Conservation (phyloP, 2,329 filamentous ascomycete genomes). For the Diplodia sapinea region DNA sequence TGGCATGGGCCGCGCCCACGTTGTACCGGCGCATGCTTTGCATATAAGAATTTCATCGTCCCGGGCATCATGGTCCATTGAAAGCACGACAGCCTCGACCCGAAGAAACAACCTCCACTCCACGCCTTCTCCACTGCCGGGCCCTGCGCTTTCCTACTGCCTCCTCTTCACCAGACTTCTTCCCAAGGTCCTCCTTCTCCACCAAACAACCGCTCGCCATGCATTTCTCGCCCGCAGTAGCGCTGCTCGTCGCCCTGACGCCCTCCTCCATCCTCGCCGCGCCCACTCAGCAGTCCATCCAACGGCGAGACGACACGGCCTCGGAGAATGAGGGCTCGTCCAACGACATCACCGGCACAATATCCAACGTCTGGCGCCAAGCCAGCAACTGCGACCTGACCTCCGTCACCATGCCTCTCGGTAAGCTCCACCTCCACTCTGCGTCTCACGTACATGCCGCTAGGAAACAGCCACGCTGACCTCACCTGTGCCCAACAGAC, state of each 20-base stretch:
- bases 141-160: constrained; percentile 21
- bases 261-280: constrained; percentile 44
- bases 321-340: constrained; percentile 2
- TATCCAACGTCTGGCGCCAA: constrained; percentile 25
- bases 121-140: neutral
- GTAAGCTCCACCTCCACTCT: constrained; percentile 36
- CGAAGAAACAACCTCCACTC: constrained; percentile 1
- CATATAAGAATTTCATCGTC: constrained; percentile 17
- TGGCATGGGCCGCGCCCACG: constrained; percentile 2
- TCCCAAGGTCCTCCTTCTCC: neutral
- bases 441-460: neutral
- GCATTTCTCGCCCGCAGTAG: constrained; percentile 44
- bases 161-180: neutral
- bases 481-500: constrained; percentile 22
- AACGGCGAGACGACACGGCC: constrained; percentile 20
- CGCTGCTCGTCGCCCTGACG: constrained; percentile 44
- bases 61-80: constrained; percentile 21
- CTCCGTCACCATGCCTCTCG: constrained; percentile 40
- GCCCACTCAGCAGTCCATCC: constrained; percentile 35
- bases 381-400: constrained; percentile 41
- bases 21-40: constrained; percentile 14
- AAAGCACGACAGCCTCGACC: constrained; percentile 20
- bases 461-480: constrained; percentile 35
- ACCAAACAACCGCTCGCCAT: constrained; percentile 36
- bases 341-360: constrained; percentile 11